Base-by-base conservation (phyloP, 2,329 filamentous ascomycete genomes). In the Ceratocystis huliohia region DNA sequence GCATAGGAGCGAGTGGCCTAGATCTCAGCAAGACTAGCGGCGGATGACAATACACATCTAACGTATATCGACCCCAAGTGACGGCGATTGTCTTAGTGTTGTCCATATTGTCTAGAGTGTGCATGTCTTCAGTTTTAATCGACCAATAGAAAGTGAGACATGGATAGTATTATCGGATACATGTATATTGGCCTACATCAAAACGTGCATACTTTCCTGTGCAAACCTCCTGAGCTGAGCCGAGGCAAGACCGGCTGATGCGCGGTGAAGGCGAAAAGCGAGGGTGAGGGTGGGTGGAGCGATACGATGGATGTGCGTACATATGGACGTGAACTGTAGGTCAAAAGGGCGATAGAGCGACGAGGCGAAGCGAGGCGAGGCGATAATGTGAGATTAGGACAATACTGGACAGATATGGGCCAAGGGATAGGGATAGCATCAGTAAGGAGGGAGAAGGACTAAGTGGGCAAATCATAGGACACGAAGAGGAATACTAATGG, bases 241-340 rank as follows among this genome's bases (percentile, higher is more conserved):
- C n/a, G 56, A 57, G 22, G 48, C 48, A 53, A 53, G 48, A 28
- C 48, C 48, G 25, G 20, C 30, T 59, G 56, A 59, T 59, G 28
- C 56, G 56, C 56, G 28, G 56, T 37, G 56, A 37, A 30, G 25
- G 25, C 33, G 56, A 25, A n/a, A 25, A 25, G 17, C n/a, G 48
- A 50, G 22, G 48, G 48, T n/a, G 5, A 25, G 37, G 13, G 37
- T 41, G 37, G 37, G 37, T 41, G 37, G 37, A 41, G 37, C 15
- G 37, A 15, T 41, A 15, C 37, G 37, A 41, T 41, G 37, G 37
- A 41, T 41, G 37, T 13, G 10, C 37, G 2, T 41, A 41, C 37
- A 41, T 5, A 53, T 20, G 46, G 8, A 22, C 22, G 46, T 50
- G 46, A 50, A 6, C 22, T 30, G 53, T 59, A 30, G 33, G 28